Conservation (phyloP, 345 rosid species). For the Mallotus nudiflorus region DNA sequence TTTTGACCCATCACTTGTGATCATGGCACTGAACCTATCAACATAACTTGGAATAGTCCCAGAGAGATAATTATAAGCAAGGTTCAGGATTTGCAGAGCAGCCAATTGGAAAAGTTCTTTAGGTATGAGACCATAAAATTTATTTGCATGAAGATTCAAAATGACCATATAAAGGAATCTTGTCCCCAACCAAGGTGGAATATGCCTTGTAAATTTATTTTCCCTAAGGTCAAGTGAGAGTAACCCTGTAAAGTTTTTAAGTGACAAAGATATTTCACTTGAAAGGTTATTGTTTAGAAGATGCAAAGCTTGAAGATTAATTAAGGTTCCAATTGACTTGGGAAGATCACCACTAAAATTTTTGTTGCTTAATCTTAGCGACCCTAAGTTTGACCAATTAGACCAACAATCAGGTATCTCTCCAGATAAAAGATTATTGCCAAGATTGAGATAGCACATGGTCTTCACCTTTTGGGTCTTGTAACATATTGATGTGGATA, state of each 20-base stretch:
- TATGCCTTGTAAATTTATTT: background rate
- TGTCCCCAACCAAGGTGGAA: slow-evolving; percentile 8
- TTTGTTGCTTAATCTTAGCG: background rate
- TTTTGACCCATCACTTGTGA: background rate
- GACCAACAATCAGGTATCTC: slow-evolving; percentile 22
- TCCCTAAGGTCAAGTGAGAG: slow-evolving; percentile 5
- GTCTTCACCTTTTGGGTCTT: background rate
- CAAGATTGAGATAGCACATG: background rate
- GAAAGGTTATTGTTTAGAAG: slow-evolving; percentile 9
- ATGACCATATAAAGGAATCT: background rate
- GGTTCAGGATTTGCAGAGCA: slow-evolving; percentile 10
- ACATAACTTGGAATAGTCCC: slow-evolving; percentile 11
- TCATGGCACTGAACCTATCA: slow-evolving; percentile 8
- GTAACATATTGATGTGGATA: no score
- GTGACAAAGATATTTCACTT: slow-evolving; percentile 4
- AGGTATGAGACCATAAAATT: slow-evolving; percentile 11
- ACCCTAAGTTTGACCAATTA: slow-evolving; percentile 2
- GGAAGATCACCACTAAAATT: slow-evolving; percentile 7
- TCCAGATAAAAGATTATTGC: slow-evolving; percentile 1
- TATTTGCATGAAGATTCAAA: slow-evolving; percentile 14
- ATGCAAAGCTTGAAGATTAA: background rate
- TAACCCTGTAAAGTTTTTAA: background rate
- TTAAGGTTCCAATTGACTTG: slow-evolving; percentile 5
- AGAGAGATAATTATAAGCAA: slow-evolving; percentile 7
- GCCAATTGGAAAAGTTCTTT: background rate